phyloP scores from a whole-genome alignment of 371 early-diverging fungal genomes.

The Mucor saturninus region DNA sequence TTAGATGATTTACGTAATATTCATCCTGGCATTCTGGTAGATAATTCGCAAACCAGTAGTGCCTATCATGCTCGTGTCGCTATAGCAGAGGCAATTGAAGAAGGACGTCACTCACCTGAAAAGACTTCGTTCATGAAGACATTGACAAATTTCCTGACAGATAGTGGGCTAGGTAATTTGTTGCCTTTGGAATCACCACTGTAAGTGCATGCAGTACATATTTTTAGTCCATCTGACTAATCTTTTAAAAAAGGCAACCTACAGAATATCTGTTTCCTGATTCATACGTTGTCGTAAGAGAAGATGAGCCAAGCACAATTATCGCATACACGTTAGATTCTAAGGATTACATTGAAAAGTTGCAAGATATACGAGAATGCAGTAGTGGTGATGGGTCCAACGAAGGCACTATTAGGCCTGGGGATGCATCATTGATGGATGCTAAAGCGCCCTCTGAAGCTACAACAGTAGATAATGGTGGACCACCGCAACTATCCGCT shows the following conservation, averaged over 20 bases:
- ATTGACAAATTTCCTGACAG: constrained; percentile 77
- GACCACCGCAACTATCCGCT: background rate
- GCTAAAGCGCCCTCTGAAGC: constrained; percentile 17
- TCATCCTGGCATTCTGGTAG: constrained; percentile 21
- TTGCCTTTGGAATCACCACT: constrained; percentile 76
- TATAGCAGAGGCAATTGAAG: constrained; percentile 15
- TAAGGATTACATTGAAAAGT: constrained; percentile 52
- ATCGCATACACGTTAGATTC: constrained; percentile 85
- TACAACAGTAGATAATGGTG: constrained; percentile 8
- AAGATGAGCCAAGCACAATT: constrained; percentile 94
- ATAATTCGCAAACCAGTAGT: background rate
- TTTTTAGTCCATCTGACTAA: constrained; percentile 14
- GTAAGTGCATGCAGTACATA: constrained; percentile 41
- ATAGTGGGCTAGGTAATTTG: constrained; percentile 62
- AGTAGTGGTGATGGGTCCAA: constrained; percentile 20
- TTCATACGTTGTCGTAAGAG: constrained; percentile 86
- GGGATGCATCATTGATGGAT: background rate
- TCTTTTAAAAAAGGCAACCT: constrained; percentile 41
- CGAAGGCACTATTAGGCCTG: constrained; percentile 18
- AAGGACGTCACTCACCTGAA: constrained; percentile 34
- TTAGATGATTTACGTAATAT: constrained; percentile 21
- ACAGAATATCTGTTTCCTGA: constrained; percentile 89
- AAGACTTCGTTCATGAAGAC: constrained; percentile 79
- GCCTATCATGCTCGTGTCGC: background rate
- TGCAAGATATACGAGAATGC: constrained; percentile 45